These are phyloP conservation scores for Rhodocollybia butyracea DNA, from an alignment of 768 basidiomycete genomes.

Conservation along the genomic window DNA sequence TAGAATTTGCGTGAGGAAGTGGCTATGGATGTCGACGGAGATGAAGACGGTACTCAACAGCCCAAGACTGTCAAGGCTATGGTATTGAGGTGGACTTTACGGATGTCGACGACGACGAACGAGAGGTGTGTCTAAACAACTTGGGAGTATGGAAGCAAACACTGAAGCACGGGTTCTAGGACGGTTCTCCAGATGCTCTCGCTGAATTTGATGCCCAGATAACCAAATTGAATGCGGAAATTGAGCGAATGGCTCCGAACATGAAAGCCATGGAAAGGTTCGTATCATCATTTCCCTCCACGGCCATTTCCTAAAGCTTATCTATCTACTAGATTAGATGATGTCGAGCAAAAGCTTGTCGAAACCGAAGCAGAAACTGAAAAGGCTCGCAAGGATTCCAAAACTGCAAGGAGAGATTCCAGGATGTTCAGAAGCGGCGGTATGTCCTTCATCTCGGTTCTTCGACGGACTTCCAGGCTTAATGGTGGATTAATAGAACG, in stretches of 20 bases:
- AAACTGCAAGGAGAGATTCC: slow-evolving; percentile 90
- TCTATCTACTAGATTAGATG: slow-evolving; percentile 58
- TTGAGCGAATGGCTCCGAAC: slow-evolving; percentile 93
- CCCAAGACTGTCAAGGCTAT: slow-evolving; percentile 74
- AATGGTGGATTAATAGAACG: slow-evolving; percentile 34
- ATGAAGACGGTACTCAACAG: slow-evolving; percentile 76
- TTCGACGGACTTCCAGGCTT: no score
- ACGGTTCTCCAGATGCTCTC: slow-evolving; percentile 60
- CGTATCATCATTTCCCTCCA: slow-evolving; percentile 17
- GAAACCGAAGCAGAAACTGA: slow-evolving; percentile 94
- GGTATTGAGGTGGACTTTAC: slow-evolving; percentile 90
- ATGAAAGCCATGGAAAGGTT: slow-evolving; percentile 93
- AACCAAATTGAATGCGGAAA: slow-evolving; percentile 68
- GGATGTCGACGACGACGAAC: slow-evolving; percentile 69
- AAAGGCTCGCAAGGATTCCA: slow-evolving; percentile 86
- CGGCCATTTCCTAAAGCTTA: background rate
- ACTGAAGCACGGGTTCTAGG: slow-evolving; percentile 34
- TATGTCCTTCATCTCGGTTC: slow-evolving; percentile 23
- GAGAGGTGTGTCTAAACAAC: slow-evolving; percentile 42
- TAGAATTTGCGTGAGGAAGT: slow-evolving; percentile 82
- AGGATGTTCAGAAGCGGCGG: slow-evolving; percentile 81
- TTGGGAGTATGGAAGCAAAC: background rate
- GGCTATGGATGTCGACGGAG: slow-evolving; percentile 81
- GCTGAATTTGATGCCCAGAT: slow-evolving; percentile 74
- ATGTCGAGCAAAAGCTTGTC: slow-evolving; percentile 78